Evolutionary conservation across 192 early-diverging fungal species (phyloP), one percentile per base, ranked within the genome.

Genomic region (Radiomyces spectabilis): DNA sequence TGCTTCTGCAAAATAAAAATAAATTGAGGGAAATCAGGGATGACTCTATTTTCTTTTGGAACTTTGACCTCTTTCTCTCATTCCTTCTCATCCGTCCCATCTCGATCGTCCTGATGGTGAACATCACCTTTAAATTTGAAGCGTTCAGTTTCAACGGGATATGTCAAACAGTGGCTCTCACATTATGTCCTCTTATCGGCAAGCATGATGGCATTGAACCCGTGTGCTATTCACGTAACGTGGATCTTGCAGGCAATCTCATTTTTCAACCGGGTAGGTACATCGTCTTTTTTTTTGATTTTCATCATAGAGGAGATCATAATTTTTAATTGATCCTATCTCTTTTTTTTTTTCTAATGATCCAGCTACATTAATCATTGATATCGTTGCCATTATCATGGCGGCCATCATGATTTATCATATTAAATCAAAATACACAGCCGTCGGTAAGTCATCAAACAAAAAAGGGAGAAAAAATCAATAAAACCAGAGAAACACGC

Each of bases 331-430:
- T 59, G 33, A 38, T 9, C 27, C 24, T 1, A 8, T 18, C 6
- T 30, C 3, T 12, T 25, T 50, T 34, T 26, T 54, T 39, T 33
- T 50, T 27, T 29, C 1, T 49, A 15, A 27, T 44, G 8, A 46
- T 55, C 24, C 49, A 77, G 94, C 96, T 3, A 91, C 93, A 27
- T 73, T 99, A 30, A 89, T 99, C 40, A 91, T 97, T 53, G 87
- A 97, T 66, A 56, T 99, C 39, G 82, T 96, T 47, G 87, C 95
- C 24, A 68, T 99, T 55, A 63, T 92, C 55, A 99, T 99, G 97
- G 92, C 95, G 5, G 74, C 84, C 41, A 94, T 95, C 67, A 99
- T 99, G 96, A 97, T 99, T 65, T 89, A 88, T 59, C 95, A 99
- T 70, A 91, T 99, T 67, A 86, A 86, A 56, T 89, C 87, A 43